Conservation (phyloP, 2,329 filamentous ascomycete species). For the Aureobasidium sp. region DNA sequence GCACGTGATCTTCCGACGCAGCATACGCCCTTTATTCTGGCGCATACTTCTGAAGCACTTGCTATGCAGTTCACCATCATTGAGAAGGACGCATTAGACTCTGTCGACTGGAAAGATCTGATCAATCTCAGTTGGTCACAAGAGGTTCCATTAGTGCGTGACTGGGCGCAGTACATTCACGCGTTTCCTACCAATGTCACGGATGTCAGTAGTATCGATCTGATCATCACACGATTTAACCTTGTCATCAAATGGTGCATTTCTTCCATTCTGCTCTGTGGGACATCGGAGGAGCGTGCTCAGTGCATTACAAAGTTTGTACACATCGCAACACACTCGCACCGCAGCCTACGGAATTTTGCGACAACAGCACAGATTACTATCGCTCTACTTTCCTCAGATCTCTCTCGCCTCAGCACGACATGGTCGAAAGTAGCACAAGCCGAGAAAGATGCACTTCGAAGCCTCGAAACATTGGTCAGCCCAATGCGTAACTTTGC, state of each 20-base stretch:
- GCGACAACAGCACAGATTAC: constrained; percentile 76
- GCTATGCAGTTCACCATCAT: constrained; percentile 80
- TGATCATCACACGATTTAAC: constrained; percentile 80
- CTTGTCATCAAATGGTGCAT: constrained; percentile 82
- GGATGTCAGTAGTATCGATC: constrained; percentile 58
- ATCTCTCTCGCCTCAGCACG: constrained; percentile 54
- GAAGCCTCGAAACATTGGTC: constrained; percentile 62
- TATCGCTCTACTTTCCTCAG: constrained; percentile 66
- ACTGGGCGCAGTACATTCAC: constrained; percentile 67
- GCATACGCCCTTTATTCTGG: constrained; percentile 72
- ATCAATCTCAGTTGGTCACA: constrained; percentile 79
- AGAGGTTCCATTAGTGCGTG: constrained; percentile 30
- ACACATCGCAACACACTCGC: constrained; percentile 69
- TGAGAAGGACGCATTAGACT: constrained; percentile 76
- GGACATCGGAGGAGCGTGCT: constrained; percentile 62
- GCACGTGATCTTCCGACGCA: constrained; percentile 10
- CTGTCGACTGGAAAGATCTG: constrained; percentile 82
- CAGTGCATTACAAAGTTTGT: constrained; percentile 73
- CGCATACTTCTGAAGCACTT: constrained; percentile 69
- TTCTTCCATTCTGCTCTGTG: constrained; percentile 69
- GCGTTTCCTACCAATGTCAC: constrained; percentile 48
- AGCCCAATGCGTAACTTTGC: constrained; percentile 73
- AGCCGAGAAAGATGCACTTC: constrained; percentile 57
- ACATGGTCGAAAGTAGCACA: constrained; percentile 66
- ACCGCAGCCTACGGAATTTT: constrained; percentile 64